phyloP scores from a whole-genome alignment of 805 yeast genomes.

The Candida cerambycidarum region DNA sequence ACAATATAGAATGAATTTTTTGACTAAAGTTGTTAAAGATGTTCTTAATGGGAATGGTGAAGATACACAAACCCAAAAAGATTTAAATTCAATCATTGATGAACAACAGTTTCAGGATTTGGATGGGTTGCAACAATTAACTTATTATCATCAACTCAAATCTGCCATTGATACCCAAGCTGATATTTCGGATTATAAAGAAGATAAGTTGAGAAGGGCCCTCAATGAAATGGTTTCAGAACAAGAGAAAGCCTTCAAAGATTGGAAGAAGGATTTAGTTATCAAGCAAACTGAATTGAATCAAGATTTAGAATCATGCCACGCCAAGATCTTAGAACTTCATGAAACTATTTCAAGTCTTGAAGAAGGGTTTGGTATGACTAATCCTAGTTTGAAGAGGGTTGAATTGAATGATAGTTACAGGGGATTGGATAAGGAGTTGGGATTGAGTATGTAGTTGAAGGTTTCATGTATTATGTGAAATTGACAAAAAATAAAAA shows the following conservation, averaged over 20 bases:
- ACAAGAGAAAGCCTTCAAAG: conserved; percentile 59
- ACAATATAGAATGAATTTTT: conserved; percentile 35
- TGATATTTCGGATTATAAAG: conserved; percentile 44
- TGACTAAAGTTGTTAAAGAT: not conserved
- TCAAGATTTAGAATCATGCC: conserved; percentile 48
- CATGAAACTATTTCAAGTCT: conserved; percentile 23
- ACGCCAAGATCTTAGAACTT: conserved; percentile 34
- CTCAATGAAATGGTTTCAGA: conserved; percentile 33
- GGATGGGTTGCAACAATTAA: conserved; percentile 35
- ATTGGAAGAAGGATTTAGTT: conserved; percentile 58
- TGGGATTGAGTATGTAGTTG: conserved; percentile 4
- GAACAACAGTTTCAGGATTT: no score
- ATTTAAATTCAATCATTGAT: no score
- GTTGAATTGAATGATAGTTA: conserved; percentile 8
- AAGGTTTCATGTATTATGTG: not conserved
- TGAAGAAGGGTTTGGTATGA: conserved; percentile 12
- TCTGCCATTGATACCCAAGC: conserved; percentile 30
- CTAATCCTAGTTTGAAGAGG: conserved; percentile 8
- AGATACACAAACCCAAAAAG: no score
- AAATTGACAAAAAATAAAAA: not conserved
- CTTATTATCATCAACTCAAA: conserved; percentile 23
- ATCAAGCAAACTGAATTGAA: conserved; percentile 57
- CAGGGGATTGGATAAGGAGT: conserved; percentile 1
- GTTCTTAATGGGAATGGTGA: not conserved
- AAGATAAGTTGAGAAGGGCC: conserved; percentile 41